phyloP scores from a whole-genome alignment of 805 yeast genomes.

The Myxozyma neotropica region DNA sequence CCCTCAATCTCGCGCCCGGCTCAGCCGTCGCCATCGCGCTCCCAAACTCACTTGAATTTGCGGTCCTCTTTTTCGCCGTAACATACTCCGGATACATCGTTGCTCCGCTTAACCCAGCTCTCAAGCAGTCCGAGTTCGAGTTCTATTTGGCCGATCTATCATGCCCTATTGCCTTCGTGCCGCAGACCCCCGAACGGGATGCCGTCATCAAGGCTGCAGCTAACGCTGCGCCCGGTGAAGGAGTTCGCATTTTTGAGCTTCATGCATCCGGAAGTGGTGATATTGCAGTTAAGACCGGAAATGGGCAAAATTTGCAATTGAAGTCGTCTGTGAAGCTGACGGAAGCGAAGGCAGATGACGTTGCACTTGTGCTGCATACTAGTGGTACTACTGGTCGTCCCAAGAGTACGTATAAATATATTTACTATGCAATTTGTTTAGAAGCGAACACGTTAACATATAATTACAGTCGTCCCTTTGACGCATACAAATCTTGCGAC shows the following conservation, averaged over 20 bases:
- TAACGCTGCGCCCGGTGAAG: conserved; percentile 42
- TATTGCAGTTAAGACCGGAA: not conserved
- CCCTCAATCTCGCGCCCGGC: conserved; percentile 20
- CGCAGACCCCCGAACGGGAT: conserved; percentile 50
- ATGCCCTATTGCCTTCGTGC: conserved; percentile 60
- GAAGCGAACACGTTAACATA: not conserved
- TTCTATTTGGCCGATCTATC: conserved; percentile 64
- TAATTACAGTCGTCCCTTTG: conserved; percentile 58
- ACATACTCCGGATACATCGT: conserved; percentile 61
- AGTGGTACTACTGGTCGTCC: conserved; percentile 79
- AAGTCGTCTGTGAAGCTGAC: conserved; percentile 44
- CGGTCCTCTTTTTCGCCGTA: conserved; percentile 57
- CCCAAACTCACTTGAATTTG: conserved; percentile 63
- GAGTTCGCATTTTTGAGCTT: conserved; percentile 17
- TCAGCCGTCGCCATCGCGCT: conserved; percentile 51
- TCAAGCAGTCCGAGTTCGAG: conserved; percentile 62
- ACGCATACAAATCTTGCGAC: conserved; percentile 64
- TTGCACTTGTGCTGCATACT: conserved; percentile 69
- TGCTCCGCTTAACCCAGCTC: conserved; percentile 69
- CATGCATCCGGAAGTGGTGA: not conserved
- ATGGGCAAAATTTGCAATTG: conserved; percentile 38
- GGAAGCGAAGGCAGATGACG: conserved; percentile 45
- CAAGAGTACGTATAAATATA: conserved; percentile 44
- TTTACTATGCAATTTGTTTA: not conserved
- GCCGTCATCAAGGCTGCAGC: conserved; percentile 57